phyloP scores from a whole-genome alignment of 1,139 yeast genomes.

The Meyerozyma elateridarum region DNA sequence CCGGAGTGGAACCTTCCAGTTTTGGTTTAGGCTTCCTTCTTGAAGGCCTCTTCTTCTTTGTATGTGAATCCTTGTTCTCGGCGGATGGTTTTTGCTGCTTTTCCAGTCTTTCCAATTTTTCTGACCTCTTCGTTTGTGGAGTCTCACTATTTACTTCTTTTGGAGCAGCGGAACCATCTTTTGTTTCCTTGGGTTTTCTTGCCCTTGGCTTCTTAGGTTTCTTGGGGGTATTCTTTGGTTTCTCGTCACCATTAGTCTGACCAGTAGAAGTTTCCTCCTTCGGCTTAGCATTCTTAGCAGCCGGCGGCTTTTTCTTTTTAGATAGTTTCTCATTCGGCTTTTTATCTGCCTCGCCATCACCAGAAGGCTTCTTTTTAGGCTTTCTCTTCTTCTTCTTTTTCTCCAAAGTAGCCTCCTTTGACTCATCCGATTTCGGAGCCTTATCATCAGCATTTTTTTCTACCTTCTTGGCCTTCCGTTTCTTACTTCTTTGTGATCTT shows the following conservation, averaged over 20 bases:
- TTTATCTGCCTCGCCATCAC: too few relatives aligned
- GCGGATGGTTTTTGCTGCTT: background rate
- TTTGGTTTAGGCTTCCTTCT: too few relatives aligned
- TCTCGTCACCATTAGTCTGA: background rate
- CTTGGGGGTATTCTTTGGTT: slow-evolving; percentile 1
- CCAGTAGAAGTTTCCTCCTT: too few relatives aligned
- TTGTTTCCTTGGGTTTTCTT: background rate
- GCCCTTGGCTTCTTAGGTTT: slow-evolving; percentile 1
- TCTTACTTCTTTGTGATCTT: background rate
- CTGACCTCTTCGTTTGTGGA: background rate
- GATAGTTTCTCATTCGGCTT: too few relatives aligned
- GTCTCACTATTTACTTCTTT: background rate
- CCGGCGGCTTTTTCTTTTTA: too few relatives aligned
- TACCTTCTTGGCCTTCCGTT: background rate
- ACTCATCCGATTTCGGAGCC: too few relatives aligned
- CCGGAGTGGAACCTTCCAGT: too few relatives aligned
- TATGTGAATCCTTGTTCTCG: too few relatives aligned
- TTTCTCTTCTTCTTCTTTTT: too few relatives aligned
- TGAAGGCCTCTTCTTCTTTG: too few relatives aligned
- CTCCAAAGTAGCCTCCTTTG: too few relatives aligned
- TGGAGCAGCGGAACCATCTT: background rate
- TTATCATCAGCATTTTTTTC: background rate
- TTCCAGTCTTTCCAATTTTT: background rate
- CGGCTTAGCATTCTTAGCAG: background rate
- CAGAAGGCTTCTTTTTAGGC: too few relatives aligned